Evolutionary conservation across 441 rosid species (phyloP), one percentile per base, ranked within the genome.

Genomic region (Codiaeum variegatum): DNA sequence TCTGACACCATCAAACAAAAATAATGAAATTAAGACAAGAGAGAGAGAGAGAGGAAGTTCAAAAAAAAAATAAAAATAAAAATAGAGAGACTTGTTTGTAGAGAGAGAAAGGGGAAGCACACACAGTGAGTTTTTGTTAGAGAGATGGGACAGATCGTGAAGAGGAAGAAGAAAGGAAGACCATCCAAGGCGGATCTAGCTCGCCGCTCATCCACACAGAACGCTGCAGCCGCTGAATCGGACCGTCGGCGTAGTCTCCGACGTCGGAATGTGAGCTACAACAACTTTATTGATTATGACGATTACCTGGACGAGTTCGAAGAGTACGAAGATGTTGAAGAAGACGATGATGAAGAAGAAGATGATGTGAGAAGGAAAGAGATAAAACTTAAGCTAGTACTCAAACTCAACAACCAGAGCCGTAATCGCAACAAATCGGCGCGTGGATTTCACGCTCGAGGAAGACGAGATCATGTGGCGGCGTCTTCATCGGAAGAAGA

Each of bases 171-270:
- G 97, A 90, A 89, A 84, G 98, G 98, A 44, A 85, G 95, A 81
- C 97, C 97, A 19, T 85, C 97, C 63, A 91, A 92, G 88, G 87
- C 93, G 75, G 95, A 94, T 90, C 98, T 88, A 83, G 88, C 88
- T 5, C 83, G 83, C 7, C 86, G 85, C 36, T 65, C 79, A 13
- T 52, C 71, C 2, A 49, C 55, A 40, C 71, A 67, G 29, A 66
- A 77, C 4, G 76, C 78, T 21, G 67, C 86, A 49, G 72, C 21
- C 61, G 15, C 64, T 42, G 88, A 82, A 19, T 49, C 80, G 10
- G 87, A 84, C 67, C 78, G 83, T 4, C 88, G 97, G 60, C 89
- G 91, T 49, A 90, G 95, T 78, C 86, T 82, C 76, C 88, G 97
- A 42, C 91, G 88, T 59, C 84, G 97, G 75, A 94, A 87, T 89